phyloP scores from a whole-genome alignment of 202 grass and related monocot species.

The Hordeum pubiflorum region DNA sequence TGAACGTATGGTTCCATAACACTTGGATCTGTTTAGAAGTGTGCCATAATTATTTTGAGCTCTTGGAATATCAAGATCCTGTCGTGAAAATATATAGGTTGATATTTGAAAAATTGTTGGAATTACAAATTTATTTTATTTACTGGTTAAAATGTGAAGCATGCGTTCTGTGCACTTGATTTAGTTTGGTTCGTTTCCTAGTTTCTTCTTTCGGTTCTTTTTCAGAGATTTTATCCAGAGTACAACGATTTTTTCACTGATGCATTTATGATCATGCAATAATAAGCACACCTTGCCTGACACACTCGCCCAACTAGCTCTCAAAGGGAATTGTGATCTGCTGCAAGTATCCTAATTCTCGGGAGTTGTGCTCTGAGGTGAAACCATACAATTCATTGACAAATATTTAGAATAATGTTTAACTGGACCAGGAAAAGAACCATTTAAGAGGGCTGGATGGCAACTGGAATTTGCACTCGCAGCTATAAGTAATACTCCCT shows the following conservation, averaged over 20 bases:
- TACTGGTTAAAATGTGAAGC: conserved; percentile 11
- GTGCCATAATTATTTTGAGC: neutral
- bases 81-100: neutral
- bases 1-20: neutral
- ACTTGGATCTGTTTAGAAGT: neutral
- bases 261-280: conserved; percentile 3
- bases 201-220: neutral
- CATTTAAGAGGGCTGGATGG: neutral
- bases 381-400: neutral
- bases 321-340: neutral
- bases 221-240: neutral
- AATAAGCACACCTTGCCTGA: neutral
- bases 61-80: neutral
- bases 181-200: conserved; percentile 2
- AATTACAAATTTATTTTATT: neutral
- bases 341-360: neutral
- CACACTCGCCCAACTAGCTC: neutral
- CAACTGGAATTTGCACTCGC: neutral
- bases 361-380: neutral
- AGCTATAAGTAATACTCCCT: neutral
- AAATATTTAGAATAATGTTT: conserved; percentile 9
- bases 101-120: neutral
- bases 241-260: neutral
- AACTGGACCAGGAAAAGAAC: neutral
- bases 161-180: neutral